Evolutionary conservation across 192 early-diverging fungal species (phyloP), one percentile per base, ranked within the genome.

Genomic region (Thamnidium elegans): DNA sequence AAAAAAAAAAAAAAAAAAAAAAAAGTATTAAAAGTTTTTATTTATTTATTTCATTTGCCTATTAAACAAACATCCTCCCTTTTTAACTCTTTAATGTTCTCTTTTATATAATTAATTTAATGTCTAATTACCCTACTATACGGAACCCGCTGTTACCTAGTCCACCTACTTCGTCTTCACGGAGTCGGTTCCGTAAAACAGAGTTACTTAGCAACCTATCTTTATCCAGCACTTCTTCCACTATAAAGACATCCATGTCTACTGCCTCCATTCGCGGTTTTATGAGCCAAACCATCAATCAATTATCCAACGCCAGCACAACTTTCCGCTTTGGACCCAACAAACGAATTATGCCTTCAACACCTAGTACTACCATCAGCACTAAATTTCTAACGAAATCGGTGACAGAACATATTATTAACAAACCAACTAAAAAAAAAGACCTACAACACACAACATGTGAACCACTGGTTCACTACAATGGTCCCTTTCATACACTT

Each of bases 391-490:
- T 55, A 31, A 4, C 10, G 7, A 42, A 58, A 19, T 31, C 19
- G 3, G 15, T 8, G 3, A 58, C 31, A 42, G 36, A 58, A 14
- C 42, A 44, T 6, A 34, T 19, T 21, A 58, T 58, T n/a, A 11
- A n/a, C 15, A 34, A 21, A 45, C 30, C 21, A 2, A 15, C 10
- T 14, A 48, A 61, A 30, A 45, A 59, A 20, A 23, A 39, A 11
- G 58, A n/a, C 3, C 20, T 13, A 14, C 20, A 7, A 14, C 5
- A 19, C 43, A 59, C 32, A n/a, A 26, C 42, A 9, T 10, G 17
- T 3, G 63, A 55, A 7, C 60, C 67, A 30, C 48, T 63, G 4
- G 61, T 69, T 6, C 67, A 69, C 20, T 69, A 69, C 34, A 69
- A 69, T 23, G 67, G 67, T 3, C 67, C 67, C 4, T 50, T 19